These are phyloP conservation scores for Hepatocystis sp. DNA, from an alignment of 169 alveolate genomes.

Conservation along the genomic window DNA sequence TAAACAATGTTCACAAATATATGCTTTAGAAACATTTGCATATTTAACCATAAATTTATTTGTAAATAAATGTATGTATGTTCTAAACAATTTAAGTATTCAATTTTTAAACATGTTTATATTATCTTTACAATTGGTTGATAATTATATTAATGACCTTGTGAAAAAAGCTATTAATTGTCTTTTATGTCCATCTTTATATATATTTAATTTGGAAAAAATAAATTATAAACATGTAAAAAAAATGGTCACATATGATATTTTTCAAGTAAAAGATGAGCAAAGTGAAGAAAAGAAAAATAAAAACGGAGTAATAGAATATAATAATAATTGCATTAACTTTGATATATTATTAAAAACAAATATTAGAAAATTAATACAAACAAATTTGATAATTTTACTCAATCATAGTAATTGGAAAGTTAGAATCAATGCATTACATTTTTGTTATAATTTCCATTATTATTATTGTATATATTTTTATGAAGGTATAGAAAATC, in stretches of 20 bases:
- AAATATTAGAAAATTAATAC: conserved; percentile 16
- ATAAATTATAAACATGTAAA: conserved; percentile 7
- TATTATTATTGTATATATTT: conserved; percentile 48
- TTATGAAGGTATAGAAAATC: conserved; percentile 33
- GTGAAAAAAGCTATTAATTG: conserved; percentile 55
- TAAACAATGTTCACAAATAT: conserved; percentile 43
- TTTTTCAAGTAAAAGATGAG: not conserved
- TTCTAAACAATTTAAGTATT: conserved; percentile 43
- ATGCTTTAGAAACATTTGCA: conserved; percentile 43
- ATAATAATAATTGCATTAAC: not conserved
- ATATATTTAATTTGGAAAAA: conserved; percentile 24
- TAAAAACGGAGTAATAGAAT: not conserved
- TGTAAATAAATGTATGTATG: conserved; percentile 49
- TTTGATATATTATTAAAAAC: conserved; percentile 11
- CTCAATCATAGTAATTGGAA: conserved; percentile 49
- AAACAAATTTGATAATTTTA: conserved; percentile 11
- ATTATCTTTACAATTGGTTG: conserved; percentile 33
- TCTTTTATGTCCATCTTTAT: conserved; percentile 61
- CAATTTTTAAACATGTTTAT: conserved; percentile 60
- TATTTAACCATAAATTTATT: conserved; percentile 48
- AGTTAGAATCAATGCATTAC: conserved; percentile 43
- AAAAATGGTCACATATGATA: not conserved
- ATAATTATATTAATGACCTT: conserved; percentile 44
- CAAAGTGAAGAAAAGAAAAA: not conserved
- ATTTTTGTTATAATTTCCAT: conserved; percentile 53